phyloP scores from a whole-genome alignment of 129 eudicot species.

The Ambrosia trifida region DNA sequence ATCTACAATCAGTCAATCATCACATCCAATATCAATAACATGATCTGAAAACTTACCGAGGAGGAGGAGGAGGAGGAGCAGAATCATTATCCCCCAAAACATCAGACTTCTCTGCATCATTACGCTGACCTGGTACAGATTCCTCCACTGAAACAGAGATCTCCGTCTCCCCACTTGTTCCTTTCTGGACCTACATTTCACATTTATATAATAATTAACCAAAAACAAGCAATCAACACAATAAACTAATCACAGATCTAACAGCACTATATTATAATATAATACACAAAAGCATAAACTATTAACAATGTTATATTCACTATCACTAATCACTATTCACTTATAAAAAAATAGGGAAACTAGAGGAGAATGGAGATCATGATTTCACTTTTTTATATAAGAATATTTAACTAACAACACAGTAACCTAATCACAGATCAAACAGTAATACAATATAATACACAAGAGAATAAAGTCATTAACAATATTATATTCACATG shows the following conservation, averaged over 20 bases:
- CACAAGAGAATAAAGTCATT: too few species aligned
- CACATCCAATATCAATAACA: not conserved
- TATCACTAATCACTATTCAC: not conserved
- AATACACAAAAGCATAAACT: slow-evolving; percentile 19
- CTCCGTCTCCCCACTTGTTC: slow-evolving; percentile 56
- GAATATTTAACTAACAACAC: too few species aligned
- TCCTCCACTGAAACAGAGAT: slow-evolving; percentile 60
- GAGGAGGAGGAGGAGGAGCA: slow-evolving; percentile 18
- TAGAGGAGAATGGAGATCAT: not conserved
- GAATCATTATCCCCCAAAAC: slow-evolving; percentile 55
- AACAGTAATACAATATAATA: too few species aligned
- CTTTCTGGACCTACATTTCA: slow-evolving; percentile 49
- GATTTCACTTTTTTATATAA: not conserved
- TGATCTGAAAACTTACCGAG: slow-evolving; percentile 45
- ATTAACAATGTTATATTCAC: slow-evolving; percentile 11
- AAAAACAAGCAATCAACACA: not conserved
- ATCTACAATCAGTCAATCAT: not conserved
- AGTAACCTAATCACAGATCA: too few species aligned
- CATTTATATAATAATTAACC: not conserved
- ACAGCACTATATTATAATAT: slow-evolving; percentile 2
- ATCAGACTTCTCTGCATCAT: slow-evolving; percentile 50
- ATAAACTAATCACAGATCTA: slow-evolving; percentile 6
- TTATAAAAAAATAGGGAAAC: not conserved
- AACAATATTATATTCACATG: too few species aligned
- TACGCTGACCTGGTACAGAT: slow-evolving; percentile 37